Base-by-base conservation (phyloP, 2,329 filamentous ascomycete species). In the Leptographium flavum region DNA sequence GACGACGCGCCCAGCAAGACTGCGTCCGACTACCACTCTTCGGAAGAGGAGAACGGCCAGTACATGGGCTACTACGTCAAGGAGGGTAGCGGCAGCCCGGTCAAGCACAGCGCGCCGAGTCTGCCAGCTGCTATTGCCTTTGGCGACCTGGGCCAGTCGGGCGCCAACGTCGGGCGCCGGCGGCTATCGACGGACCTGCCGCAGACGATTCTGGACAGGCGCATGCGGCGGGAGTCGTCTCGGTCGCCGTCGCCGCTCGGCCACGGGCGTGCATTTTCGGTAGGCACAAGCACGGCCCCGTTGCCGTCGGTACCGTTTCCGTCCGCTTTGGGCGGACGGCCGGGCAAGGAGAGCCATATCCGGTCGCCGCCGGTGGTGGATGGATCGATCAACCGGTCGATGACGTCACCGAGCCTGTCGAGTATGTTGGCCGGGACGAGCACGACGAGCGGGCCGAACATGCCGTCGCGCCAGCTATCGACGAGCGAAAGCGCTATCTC, bases 171-270 rank as follows among this genome's bases (percentile, higher is more conserved):
- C 21, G 37, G 36, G 35, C 63, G 69, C 35, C 63, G 68, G 27
- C 63, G 71, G 13, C 56, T 70, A 11, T 76, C 73, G 1, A 70
- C 70, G 2, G 73, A 76, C 38, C 69, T 70, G 4, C 69, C 72
- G 0, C 73, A 74, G 53, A 66, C 67, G 11, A 65, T 75, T 22
- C 60, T 76, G 7, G 71, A 76, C 45, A 63, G 69, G 22, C 61
- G 71, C 33, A 73, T 74, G 57, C 66, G 65, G 52, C 64, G 70
- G 32, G 67, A 67, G 2, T 76, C 45, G 17, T 46, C 73, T 2
- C 65, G 72, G 14, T 77, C 74, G 5, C 73, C 72, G 13, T 78
- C 74, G 4, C 73, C 74, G 0, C 58, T 73, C 2, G 69, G 71
- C 4, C 71, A 74, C 47, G 57, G 61, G 37, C 65, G 70, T 40